Base-by-base conservation (phyloP, 192 early-diverging fungal genomes). In the Chytriomyces sp. region DNA sequence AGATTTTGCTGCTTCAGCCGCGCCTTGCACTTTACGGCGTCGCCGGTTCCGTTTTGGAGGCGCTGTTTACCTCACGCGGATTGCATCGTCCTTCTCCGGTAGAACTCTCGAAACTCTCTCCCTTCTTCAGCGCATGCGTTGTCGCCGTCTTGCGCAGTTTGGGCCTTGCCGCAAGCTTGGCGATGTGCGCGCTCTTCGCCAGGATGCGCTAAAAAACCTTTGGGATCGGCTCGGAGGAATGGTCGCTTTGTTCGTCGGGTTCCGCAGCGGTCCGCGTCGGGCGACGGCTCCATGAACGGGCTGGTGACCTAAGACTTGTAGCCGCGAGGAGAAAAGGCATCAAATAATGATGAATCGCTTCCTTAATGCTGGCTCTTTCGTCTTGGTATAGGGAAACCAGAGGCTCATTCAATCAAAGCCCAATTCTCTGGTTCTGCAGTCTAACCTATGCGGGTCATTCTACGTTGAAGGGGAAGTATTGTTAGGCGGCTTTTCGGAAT, bases 1-100 rank as follows among this genome's bases (percentile, higher is more conserved):
- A 12, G 80, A 81, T 60, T 25, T 63, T 7, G 65, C 31, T 36
- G 33, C 36, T 25, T 68, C 65, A 39, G 10, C 53, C 5, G 26
- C 5, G 52, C 38, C 67, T 74, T 36, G 54, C 5, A 30, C 67
- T 74, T 12, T 33, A 8, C 2, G 73, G 63, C 5, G 73, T 74
- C 49, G 25, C 31, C 28, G 71, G 62, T 53, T 73, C 40, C 10
- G 58, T 44, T 38, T 64, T 62, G 0, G 60, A 59, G 2, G 71
- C 58, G 10, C 41, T 38, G 30, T 73, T 73, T 6, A 73, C 60
- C 22, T 54, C 7, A 34, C 55, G 0, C 71, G 71, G 33, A 63
- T 63, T 6, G 40, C 58, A 17, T 39, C 32, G 28, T 73, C 60
- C 22, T 64, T 38, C 71, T 59, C 28, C 69, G 38, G 52, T 22